A percentile compares a stretch with the other conserved stretches of the same genome.
Conservation (phyloP, 495 filamentous ascomycete genomes). For the Aspergillus affinis region DNA sequence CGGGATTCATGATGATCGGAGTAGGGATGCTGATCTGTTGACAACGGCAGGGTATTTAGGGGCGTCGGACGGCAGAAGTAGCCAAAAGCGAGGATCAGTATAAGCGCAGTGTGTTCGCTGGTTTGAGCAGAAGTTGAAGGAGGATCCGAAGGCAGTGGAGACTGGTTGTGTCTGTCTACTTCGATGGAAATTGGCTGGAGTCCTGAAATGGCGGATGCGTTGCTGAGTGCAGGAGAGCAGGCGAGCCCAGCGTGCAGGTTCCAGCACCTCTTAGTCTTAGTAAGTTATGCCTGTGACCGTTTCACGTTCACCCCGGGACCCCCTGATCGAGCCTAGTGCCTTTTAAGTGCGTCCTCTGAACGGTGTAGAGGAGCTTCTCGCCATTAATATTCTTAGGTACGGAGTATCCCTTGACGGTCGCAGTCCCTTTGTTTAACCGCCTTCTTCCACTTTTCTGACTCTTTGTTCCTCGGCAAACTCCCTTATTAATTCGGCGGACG, state of each 20-base stretch:
- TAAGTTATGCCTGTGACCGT: conserved; percentile 22
- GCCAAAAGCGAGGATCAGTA: not conserved
- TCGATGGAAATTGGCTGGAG: conserved; percentile 22
- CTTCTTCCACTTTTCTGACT: too few species aligned
- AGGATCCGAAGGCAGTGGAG: conserved; percentile 18
- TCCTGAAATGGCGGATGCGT: conserved; percentile 29
- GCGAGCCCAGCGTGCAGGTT: conserved; percentile 31
- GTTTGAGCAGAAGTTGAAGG: conserved; percentile 5
- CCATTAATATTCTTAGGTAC: too few species aligned
- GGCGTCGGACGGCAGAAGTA: not conserved
- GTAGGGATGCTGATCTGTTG: conserved; percentile 6
- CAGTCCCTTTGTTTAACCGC: too few species aligned
- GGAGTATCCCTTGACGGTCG: too few species aligned
- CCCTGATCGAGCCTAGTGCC: conserved; percentile 21
- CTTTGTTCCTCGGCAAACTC: too few species aligned
- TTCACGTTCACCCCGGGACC: conserved; percentile 20
- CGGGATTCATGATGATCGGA: conserved; percentile 78
- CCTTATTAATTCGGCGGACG: too few species aligned
- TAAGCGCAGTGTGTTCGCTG: not conserved
- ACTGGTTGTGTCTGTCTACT: conserved; percentile 17
- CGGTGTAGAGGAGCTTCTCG: too few species aligned
- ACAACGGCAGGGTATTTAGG: conserved; percentile 1
- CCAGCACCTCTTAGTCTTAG: not conserved
- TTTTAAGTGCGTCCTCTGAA: too few species aligned
- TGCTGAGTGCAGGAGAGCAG: conserved; percentile 35